These are phyloP conservation scores for Sarocladiaceae sp. DNA, from an alignment of 2,329 filamentous ascomycete genomes.

Conservation along the genomic window DNA sequence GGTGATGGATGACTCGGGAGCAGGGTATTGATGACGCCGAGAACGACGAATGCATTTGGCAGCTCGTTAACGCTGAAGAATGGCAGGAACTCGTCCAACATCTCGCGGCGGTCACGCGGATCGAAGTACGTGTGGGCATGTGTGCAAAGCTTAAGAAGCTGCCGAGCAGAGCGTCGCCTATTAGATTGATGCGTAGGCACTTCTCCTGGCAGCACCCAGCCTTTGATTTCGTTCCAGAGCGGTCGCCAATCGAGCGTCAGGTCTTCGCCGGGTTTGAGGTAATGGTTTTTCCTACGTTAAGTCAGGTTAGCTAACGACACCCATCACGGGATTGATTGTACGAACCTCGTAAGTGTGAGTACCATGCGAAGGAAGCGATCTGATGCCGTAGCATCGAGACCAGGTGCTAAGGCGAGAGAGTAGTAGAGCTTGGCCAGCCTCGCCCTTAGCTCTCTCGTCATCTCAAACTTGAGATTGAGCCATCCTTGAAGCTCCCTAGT, in stretches of 20 bases:
- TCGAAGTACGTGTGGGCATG: conserved; percentile 93
- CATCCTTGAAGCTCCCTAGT: conserved; percentile 93
- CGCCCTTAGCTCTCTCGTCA: conserved; percentile 76
- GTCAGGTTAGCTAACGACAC: neutral
- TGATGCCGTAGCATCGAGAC: conserved; percentile 73
- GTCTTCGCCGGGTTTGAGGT: conserved; percentile 85
- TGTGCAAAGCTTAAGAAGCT: conserved; percentile 81
- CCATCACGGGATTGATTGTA: conserved; percentile 13
- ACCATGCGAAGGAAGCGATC: conserved; percentile 98
- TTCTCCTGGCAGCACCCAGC: conserved; percentile 82
- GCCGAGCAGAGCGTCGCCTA: conserved; percentile 53
- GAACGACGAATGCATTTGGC: conserved; percentile 89
- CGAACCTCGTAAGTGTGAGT: conserved; percentile 87
- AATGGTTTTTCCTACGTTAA: conserved; percentile 76
- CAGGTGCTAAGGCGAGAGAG: conserved; percentile 85
- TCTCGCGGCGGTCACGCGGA: conserved; percentile 75
- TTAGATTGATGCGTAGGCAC: conserved; percentile 60
- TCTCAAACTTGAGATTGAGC: conserved; percentile 96
- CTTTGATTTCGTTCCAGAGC: conserved; percentile 88
- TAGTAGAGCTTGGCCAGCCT: conserved; percentile 90
- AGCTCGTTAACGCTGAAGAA: conserved; percentile 93
- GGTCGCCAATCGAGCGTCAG: conserved; percentile 91
- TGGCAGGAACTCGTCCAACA: conserved; percentile 75
- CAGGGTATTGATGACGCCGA: conserved; percentile 79
- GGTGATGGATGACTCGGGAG: conserved; percentile 80